Conservation (phyloP, 2,329 filamentous ascomycete species). For the Sporothrix schenckii region DNA sequence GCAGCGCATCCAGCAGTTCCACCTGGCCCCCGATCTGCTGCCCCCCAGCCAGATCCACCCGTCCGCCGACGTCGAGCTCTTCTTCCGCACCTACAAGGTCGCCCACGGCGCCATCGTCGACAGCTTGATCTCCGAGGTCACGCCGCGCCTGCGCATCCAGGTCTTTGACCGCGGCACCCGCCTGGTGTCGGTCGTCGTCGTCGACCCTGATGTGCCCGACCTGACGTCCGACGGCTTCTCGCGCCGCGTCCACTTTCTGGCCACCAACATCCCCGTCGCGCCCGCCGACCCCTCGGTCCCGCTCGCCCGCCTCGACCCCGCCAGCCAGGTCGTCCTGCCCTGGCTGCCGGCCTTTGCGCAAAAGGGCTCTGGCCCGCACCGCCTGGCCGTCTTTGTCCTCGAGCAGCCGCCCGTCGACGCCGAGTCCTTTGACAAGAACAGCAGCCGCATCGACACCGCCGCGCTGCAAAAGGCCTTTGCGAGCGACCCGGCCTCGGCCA, state of each 20-base stretch:
- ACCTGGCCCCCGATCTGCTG: slow-evolving; percentile 84
- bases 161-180: slow-evolving; percentile 80
- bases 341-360: slow-evolving; percentile 88
- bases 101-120: slow-evolving; percentile 78
- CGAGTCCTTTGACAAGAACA: slow-evolving; percentile 56
- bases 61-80: slow-evolving; percentile 76
- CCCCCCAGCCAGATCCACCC: slow-evolving; percentile 69
- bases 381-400: slow-evolving; percentile 79
- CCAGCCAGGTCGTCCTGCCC: slow-evolving; percentile 70
- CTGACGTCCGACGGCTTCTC: slow-evolving; percentile 73
- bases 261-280: slow-evolving; percentile 62
- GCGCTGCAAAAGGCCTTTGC: slow-evolving; percentile 58
- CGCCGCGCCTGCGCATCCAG: slow-evolving; percentile 79
- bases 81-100: slow-evolving; percentile 71
- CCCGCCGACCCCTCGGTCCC: slow-evolving; percentile 63
- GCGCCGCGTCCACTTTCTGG: slow-evolving; percentile 85
- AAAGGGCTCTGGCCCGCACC: slow-evolving; percentile 89
- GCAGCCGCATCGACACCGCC: slow-evolving; percentile 55
- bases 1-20: slow-evolving; percentile 85
- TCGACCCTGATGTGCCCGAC: slow-evolving; percentile 90
- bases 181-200: slow-evolving; percentile 78
- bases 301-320: slow-evolving; percentile 61
- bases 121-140: slow-evolving; percentile 70
- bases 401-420: slow-evolving; percentile 73
- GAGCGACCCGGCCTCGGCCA: slow-evolving; percentile 30